Evolutionary conservation across 306 rosid species (phyloP).

Genomic region (barrel medic (Medicago truncatula)): DNA sequence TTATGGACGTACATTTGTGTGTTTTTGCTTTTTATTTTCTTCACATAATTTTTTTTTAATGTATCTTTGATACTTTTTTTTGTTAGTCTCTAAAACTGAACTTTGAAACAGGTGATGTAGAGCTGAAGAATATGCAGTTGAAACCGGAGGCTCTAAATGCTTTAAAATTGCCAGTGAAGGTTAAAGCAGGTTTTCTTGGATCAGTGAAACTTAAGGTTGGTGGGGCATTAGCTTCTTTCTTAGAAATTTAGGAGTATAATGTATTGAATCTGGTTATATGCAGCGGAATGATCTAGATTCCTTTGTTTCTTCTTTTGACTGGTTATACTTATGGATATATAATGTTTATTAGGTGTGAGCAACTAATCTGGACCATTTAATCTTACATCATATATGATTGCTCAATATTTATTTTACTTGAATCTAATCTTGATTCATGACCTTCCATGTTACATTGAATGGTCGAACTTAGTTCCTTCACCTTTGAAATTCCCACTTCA

Average conservation of each 20-base stretch:
- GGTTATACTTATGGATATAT: slow-evolving; percentile 11
- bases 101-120: slow-evolving; percentile 85
- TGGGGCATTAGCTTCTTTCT: slow-evolving; percentile 18
- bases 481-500: background rate
- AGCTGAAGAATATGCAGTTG: slow-evolving; percentile 98
- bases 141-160: slow-evolving; percentile 99
- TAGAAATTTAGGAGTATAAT: slow-evolving; percentile 23
- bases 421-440: slow-evolving; percentile 25
- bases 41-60: slow-evolving; percentile 8
- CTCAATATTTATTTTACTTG: slow-evolving; percentile 9
- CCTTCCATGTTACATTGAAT: slow-evolving; percentile 2
- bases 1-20: slow-evolving; percentile 21
- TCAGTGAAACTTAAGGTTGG: slow-evolving; percentile 97
- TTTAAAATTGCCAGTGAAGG: slow-evolving; percentile 94
- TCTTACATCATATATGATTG: slow-evolving; percentile 14
- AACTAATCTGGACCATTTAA: slow-evolving; percentile 21
- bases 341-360: slow-evolving; percentile 1
- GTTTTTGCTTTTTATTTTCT: slow-evolving; percentile 4
- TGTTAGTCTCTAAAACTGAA: slow-evolving; percentile 27
- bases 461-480: slow-evolving; percentile 5
- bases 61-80: slow-evolving; percentile 16
- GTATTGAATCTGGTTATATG: slow-evolving; percentile 32
- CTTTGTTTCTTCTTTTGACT: slow-evolving; percentile 7
- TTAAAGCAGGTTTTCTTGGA: slow-evolving; percentile 98
- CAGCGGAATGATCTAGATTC: slow-evolving; percentile 13